These are phyloP conservation scores for Phaseolus lunatus DNA, from an alignment of 306 rosid genomes.

Conservation along the genomic window DNA sequence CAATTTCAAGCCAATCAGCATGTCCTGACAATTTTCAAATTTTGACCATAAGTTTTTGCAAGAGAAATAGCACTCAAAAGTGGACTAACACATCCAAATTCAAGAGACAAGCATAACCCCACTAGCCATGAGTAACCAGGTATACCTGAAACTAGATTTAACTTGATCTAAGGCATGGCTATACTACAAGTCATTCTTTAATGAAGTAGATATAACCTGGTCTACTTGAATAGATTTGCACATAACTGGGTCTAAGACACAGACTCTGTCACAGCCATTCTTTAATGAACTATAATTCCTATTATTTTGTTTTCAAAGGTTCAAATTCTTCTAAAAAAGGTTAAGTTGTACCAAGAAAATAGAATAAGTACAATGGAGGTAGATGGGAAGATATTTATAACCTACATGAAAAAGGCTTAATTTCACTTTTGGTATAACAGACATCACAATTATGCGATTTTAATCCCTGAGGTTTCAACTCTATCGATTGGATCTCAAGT, in stretches of 20 bases:
- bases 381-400: too few relatives aligned
- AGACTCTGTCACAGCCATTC: not conserved
- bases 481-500: too few relatives aligned
- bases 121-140: not conserved
- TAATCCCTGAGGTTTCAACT: too few relatives aligned
- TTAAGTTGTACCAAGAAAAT: not conserved
- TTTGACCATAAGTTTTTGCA: constrained; percentile 28
- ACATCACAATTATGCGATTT: too few relatives aligned
- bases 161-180: not conserved
- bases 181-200: not conserved
- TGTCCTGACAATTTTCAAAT: constrained; percentile 58
- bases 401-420: too few relatives aligned
- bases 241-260: not conserved
- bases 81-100: not conserved
- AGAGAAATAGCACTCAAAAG: constrained; percentile 4
- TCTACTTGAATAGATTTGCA: not conserved
- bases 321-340: not conserved
- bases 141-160: constrained; percentile 22
- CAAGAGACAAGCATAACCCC: constrained; percentile 4
- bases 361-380: too few relatives aligned
- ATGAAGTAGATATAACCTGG: not conserved
- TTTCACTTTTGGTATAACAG: too few relatives aligned
- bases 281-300: not conserved
- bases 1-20: constrained; percentile 72
- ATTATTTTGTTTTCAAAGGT: not conserved